phyloP scores from a whole-genome alignment of 225 moss, liverwort and hornwort species.

The Ulota crispa region DNA sequence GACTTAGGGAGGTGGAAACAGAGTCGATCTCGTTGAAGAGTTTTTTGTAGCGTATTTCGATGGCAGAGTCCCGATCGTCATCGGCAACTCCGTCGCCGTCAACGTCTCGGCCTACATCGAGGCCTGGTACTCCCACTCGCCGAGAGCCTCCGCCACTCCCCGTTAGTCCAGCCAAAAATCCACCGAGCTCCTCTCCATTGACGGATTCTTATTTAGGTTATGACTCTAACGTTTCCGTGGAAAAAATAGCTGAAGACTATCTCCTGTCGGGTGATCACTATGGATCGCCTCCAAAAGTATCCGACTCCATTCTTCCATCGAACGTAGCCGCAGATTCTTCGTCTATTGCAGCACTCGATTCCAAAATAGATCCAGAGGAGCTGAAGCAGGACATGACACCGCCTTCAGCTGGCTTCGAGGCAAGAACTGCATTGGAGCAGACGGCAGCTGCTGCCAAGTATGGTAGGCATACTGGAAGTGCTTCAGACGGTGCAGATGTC shows the following conservation, averaged over 20 bases:
- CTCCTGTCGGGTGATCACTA: constrained; percentile 11
- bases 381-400: constrained; percentile 33
- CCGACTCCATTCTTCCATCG: constrained; percentile 37
- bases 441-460: constrained; percentile 71
- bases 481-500: constrained; percentile 90
- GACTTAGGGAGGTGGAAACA: not conserved
- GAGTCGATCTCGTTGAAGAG: not conserved
- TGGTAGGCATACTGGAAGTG: constrained; percentile 68
- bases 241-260: constrained; percentile 32
- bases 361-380: constrained; percentile 39
- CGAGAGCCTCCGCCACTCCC: constrained; percentile 41
- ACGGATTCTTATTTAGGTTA: constrained; percentile 26
- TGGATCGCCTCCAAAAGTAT: constrained; percentile 36
- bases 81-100: constrained; percentile 32
- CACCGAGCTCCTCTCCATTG: constrained; percentile 32
- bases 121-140: constrained; percentile 34
- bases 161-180: constrained; percentile 31
- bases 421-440: constrained; percentile 42
- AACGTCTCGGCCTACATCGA: constrained; percentile 28
- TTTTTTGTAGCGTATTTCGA: not conserved
- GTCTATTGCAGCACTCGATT: constrained; percentile 47
- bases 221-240: constrained; percentile 17
- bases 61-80: constrained; percentile 36
- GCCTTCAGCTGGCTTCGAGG: constrained; percentile 35
- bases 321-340: constrained; percentile 48